Conservation (phyloP, 495 filamentous ascomycete genomes). For the Lichina pygmaea region DNA sequence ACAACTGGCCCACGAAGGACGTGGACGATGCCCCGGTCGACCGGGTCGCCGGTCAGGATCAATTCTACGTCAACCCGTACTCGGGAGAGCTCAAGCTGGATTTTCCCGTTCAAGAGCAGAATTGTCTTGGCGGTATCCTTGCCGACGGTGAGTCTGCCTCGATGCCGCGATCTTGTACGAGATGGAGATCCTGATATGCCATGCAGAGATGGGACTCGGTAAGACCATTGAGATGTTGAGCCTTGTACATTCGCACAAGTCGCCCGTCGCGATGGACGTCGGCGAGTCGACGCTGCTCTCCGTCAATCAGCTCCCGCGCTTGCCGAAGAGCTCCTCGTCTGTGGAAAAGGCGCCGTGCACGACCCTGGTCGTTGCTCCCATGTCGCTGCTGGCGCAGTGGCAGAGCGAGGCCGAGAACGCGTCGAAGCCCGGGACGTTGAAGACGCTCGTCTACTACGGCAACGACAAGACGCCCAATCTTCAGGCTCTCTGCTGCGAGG, state of each 20-base stretch:
- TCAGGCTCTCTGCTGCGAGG: slow-evolving; percentile 43
- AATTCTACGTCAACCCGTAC: slow-evolving; percentile 91
- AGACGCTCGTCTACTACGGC: slow-evolving; percentile 75
- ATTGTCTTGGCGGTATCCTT: slow-evolving; percentile 78
- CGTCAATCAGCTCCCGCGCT: slow-evolving; percentile 27
- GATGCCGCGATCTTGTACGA: too few species aligned
- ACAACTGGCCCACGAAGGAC: slow-evolving; percentile 68
- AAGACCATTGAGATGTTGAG: slow-evolving; percentile 97
- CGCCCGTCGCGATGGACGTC: slow-evolving; percentile 17
- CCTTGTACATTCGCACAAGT: slow-evolving; percentile 63
- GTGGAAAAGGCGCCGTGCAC: slow-evolving; percentile 56
- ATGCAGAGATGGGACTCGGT: slow-evolving; percentile 36
- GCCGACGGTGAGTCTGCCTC: slow-evolving; percentile 52
- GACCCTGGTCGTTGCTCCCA: slow-evolving; percentile 82
- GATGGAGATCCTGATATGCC: not conserved
- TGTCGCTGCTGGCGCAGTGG: slow-evolving; percentile 86
- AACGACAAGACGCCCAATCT: slow-evolving; percentile 54
- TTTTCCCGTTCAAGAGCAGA: slow-evolving; percentile 81
- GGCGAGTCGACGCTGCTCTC: slow-evolving; percentile 12
- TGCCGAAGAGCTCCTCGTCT: slow-evolving; percentile 23
- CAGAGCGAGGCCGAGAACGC: slow-evolving; percentile 82
- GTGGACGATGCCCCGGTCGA: slow-evolving; percentile 55
- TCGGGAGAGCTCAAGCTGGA: slow-evolving; percentile 82
- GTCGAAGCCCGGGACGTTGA: slow-evolving; percentile 55
- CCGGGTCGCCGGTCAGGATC: slow-evolving; percentile 27